Evolutionary conservation across 1,284 basidiomycete genomes (phyloP).

Genomic region (Ceratobasidium sp.): DNA sequence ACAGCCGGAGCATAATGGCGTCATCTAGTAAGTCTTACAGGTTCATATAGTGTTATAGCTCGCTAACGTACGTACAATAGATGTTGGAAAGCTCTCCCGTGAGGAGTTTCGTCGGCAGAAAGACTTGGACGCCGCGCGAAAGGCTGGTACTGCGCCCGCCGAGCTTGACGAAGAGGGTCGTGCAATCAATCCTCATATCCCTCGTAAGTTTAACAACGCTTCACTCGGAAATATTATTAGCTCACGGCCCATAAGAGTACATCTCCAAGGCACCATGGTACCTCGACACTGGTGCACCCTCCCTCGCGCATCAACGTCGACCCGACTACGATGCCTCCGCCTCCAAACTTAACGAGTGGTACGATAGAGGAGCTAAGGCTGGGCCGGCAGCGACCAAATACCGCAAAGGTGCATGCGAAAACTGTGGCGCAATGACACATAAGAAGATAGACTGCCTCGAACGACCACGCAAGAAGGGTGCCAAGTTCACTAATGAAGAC

Average conservation of each 20-base stretch:
- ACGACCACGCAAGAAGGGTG: constrained; percentile 95
- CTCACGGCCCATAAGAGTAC: constrained; percentile 70
- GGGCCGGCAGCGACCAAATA: constrained; percentile 96
- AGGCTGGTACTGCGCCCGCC: constrained; percentile 96
- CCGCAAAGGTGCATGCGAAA: constrained; percentile 98
- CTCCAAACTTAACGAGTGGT: constrained; percentile 89
- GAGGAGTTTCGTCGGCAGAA: constrained; percentile 95
- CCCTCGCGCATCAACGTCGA: constrained; percentile 92
- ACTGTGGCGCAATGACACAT: constrained; percentile 98
- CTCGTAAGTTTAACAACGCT: constrained; percentile 70
- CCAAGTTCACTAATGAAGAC: constrained; percentile 91
- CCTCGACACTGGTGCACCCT: constrained; percentile 90
- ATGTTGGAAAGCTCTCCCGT: constrained; percentile 86
- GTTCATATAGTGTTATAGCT: not conserved
- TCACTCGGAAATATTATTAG: constrained; percentile 28
- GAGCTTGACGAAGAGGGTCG: constrained; percentile 94
- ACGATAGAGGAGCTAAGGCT: constrained; percentile 88
- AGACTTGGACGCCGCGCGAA: constrained; percentile 95
- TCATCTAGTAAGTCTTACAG: constrained; percentile 30
- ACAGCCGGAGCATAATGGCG: constrained; percentile 7
- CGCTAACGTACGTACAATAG: constrained; percentile 53
- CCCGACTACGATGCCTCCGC: constrained; percentile 75
- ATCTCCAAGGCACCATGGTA: constrained; percentile 99
- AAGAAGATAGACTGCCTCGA: constrained; percentile 94
- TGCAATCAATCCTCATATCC: constrained; percentile 98